phyloP scores from a whole-genome alignment of 1,284 basidiomycete genomes.

The Ceratobasidium sp. region DNA sequence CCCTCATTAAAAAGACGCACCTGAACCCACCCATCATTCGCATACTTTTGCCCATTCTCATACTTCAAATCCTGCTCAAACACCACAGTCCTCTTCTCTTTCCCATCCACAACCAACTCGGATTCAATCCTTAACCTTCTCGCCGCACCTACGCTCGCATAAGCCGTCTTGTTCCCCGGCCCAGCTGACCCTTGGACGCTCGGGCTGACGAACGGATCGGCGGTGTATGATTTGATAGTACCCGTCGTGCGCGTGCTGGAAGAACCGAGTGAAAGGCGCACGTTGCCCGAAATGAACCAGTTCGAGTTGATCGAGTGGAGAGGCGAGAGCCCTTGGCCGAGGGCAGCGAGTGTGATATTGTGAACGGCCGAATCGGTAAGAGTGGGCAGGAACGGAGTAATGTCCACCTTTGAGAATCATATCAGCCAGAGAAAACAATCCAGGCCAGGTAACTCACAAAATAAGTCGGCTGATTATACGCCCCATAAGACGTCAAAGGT shows the following conservation, averaged over 20 bases:
- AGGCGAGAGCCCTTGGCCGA: conserved; percentile 48
- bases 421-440: not conserved
- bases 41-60: conserved; percentile 43
- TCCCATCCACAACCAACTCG: conserved; percentile 37
- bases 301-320: conserved; percentile 47
- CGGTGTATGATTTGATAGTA: conserved; percentile 25
- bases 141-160: conserved; percentile 30
- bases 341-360: conserved; percentile 44
- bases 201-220: conserved; percentile 27
- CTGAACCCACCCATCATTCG: conserved; percentile 45
- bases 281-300: conserved; percentile 49
- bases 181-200: conserved; percentile 35
- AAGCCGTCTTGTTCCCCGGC: conserved; percentile 26
- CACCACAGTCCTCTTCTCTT: conserved; percentile 25
- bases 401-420: conserved; percentile 39
- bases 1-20: conserved; percentile 13
- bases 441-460: conserved; percentile 26
- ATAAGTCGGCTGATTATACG: conserved; percentile 50
- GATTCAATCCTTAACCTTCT: conserved; percentile 30
- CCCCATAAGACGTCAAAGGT: conserved; percentile 49
- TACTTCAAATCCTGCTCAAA: conserved; percentile 33
- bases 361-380: conserved; percentile 35
- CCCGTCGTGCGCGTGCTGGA: conserved; percentile 46
- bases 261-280: conserved; percentile 46
- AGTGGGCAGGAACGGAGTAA: conserved; percentile 49